phyloP scores from a whole-genome alignment of 345 rosid species.

The Boechera divaricarpa region DNA sequence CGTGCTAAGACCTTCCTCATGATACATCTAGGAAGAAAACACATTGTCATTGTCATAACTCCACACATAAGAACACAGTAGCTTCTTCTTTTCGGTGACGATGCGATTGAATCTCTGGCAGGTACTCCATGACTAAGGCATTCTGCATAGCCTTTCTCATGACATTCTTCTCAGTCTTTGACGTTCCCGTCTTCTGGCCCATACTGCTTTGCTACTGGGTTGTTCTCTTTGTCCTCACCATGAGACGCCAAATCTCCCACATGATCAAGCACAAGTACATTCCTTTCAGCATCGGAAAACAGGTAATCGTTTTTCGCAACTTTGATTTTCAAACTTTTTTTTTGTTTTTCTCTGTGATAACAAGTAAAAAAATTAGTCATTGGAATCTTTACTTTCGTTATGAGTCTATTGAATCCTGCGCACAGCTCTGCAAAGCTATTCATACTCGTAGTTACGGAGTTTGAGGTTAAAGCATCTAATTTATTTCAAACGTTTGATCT shows the following conservation, averaged over 20 bases:
- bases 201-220: slow-evolving; percentile 69
- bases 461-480: not conserved
- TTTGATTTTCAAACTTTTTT: not conserved
- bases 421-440: not conserved
- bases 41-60: not conserved
- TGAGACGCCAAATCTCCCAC: slow-evolving; percentile 74
- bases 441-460: not conserved
- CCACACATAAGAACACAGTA: not conserved
- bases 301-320: slow-evolving; percentile 46
- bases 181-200: slow-evolving; percentile 88
- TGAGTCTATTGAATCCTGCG: not conserved
- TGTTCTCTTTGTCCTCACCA: slow-evolving; percentile 70
- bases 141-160: slow-evolving; percentile 65
- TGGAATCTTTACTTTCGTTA: too few species aligned
- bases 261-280: slow-evolving; percentile 77
- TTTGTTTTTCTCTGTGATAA: not conserved
- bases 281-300: slow-evolving; percentile 71
- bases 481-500: slow-evolving; percentile 9
- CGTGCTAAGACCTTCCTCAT: not conserved
- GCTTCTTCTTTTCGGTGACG: not conserved
- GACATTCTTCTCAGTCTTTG: slow-evolving; percentile 77
- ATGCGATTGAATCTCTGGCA: slow-evolving; percentile 31
- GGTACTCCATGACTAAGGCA: slow-evolving; percentile 79
- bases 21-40: not conserved
- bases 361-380: not conserved